Evolutionary conservation across 202 grass and related monocot genomes (phyloP), one percentile per base, ranked within the genome.

Genomic region (Elaeis oleifera): DNA sequence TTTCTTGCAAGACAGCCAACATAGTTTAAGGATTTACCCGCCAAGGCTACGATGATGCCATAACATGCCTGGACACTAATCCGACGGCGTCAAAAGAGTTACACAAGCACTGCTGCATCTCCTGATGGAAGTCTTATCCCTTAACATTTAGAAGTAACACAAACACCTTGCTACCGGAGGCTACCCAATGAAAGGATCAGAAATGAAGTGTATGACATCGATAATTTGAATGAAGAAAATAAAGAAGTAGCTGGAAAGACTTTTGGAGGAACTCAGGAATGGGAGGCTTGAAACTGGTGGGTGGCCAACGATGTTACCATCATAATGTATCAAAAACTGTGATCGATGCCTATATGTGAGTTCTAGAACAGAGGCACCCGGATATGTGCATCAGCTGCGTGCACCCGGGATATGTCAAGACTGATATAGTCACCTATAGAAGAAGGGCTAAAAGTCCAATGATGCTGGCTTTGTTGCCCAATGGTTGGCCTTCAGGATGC

Each of bases 311-410:
- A 86, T 84, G 82, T 76, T 89, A 16, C 85, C 85, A 0, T 68
- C 82, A 0, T 89, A 89, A 79, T 61, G 59, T 89, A 18, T 84
- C 79, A 0, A 89, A 89, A 64, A 89, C 83, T 61, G 74, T 74
- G 26, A 58, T 86, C 50, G 84, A 95, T 69, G 82, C 84, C 1
- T 95, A 84, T 59, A 81, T 77, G 5, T 63, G 85, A 54, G 63
- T 89, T 32, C 61, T 89, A 5, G 85, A 85, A 3, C 36, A 79
- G 78, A 78, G 77, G 67, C 73, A 83, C 60, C 79, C 63, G 0
- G 76, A 73, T 31, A 89, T 89, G 85, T 72, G 73, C 28, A 60
- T 89, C 63, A 95, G 81, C 61, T 89, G 90, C 3, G 76, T 89
- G 51, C 74, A 63, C 0, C 85, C 85, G 2, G 79, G 85, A 15